Percentiles rank a stretch among this genome's conserved stretches.
phyloP scores from a whole-genome alignment of 768 basidiomycete species.

The Mycena indigotica region DNA sequence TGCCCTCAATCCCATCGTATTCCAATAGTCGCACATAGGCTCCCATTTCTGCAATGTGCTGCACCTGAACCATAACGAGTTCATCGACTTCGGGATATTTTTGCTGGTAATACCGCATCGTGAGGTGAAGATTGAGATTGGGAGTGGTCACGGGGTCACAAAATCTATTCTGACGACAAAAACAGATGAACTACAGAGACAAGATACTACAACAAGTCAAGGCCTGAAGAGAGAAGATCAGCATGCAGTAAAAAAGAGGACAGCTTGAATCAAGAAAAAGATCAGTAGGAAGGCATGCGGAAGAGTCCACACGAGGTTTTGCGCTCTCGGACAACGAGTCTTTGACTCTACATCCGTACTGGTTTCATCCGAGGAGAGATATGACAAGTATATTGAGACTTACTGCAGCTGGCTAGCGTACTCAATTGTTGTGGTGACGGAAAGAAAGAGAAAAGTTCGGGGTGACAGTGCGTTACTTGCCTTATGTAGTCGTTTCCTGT shows the following conservation, averaged over 20 bases:
- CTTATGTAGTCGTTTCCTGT: background rate
- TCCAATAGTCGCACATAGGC: constrained; percentile 98
- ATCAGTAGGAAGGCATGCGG: constrained; percentile 72
- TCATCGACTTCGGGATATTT: constrained; percentile 96
- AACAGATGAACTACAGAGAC: background rate
- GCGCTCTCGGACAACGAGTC: constrained; percentile 38
- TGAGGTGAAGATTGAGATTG: constrained; percentile 7
- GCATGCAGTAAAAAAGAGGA: constrained; percentile 17
- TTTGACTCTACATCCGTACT: constrained; percentile 35
- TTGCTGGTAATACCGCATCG: constrained; percentile 91
- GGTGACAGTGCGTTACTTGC: no score
- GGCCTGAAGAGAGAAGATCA: constrained; percentile 2
- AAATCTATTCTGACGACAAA: background rate
- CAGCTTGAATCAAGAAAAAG: constrained; percentile 24
- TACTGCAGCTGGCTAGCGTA: no score
- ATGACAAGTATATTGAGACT: no score
- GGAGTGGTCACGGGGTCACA: background rate
- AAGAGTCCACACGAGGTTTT: constrained; percentile 56
- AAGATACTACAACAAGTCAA: background rate
- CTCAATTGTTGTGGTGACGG: no score
- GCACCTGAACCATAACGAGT: constrained; percentile 99
- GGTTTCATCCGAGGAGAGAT: constrained; percentile 27
- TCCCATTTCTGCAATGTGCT: constrained; percentile 99
- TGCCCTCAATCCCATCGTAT: constrained; percentile 99
- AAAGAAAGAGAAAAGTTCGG: no score